Conservation (phyloP, 345 rosid species). For the Melaleuca quinquenervia region DNA sequence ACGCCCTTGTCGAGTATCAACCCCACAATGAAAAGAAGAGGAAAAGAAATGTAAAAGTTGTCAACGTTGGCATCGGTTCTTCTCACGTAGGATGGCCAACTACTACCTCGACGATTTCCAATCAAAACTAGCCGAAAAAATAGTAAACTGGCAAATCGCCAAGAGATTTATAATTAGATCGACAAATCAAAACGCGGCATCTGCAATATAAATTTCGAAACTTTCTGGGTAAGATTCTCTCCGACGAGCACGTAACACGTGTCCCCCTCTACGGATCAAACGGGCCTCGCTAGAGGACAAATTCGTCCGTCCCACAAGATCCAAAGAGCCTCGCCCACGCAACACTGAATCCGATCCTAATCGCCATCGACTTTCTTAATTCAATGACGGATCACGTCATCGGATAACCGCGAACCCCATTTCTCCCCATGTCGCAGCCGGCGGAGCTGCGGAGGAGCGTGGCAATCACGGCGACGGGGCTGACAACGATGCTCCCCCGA, state of each 20-base stretch:
- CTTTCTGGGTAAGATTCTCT: not conserved
- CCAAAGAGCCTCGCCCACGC: not conserved
- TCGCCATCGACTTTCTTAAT: not conserved
- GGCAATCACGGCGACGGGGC: not conserved
- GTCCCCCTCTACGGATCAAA: not conserved
- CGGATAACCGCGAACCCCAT: not conserved
- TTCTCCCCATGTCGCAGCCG: not conserved
- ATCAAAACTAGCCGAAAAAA: not conserved
- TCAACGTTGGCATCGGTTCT: too few relatives aligned
- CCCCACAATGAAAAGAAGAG: not conserved
- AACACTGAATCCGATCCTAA: not conserved
- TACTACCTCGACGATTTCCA: accelerated
- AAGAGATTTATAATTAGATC: not conserved
- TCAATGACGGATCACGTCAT: not conserved
- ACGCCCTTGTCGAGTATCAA: not conserved
- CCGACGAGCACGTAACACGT: not conserved
- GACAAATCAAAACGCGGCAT: not conserved
- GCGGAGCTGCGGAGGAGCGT: not conserved
- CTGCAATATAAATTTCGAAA: not conserved
- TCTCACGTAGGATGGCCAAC: not conserved
- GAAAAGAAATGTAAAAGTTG: not conserved
- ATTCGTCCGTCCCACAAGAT: not conserved
- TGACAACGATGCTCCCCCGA: not conserved
- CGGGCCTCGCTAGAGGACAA: not conserved
- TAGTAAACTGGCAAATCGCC: not conserved